Conservation (phyloP, 108 stramenopile species). For the Pelagomonas calceolata region DNA sequence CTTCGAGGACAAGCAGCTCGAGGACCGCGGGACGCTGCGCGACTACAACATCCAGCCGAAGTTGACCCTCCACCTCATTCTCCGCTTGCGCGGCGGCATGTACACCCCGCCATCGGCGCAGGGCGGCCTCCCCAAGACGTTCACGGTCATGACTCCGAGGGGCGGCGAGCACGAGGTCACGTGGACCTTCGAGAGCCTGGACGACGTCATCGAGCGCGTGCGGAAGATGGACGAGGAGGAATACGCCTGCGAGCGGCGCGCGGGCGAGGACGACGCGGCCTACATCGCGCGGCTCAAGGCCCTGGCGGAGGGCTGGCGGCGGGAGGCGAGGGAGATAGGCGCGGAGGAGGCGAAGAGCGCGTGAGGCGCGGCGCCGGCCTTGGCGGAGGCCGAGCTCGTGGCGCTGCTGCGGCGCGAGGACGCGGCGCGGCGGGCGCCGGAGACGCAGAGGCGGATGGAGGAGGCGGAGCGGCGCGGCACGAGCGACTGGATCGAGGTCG, state of each 20-base stretch:
- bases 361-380: neutral
- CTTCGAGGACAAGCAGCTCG: constrained; percentile 46
- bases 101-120: constrained; percentile 25
- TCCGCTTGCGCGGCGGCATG: constrained; percentile 60
- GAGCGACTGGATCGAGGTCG: constrained; percentile 1
- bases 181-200: neutral
- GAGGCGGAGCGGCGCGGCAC: neutral
- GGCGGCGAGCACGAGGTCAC: neutral
- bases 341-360: neutral
- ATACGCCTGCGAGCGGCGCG: too few species aligned
- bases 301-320: too few species aligned
- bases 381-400: neutral
- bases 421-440: neutral
- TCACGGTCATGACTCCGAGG: constrained; percentile 15
- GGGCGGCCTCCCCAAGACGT: constrained; percentile 42
- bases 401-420: neutral
- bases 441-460: neutral
- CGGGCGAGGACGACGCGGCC: too few species aligned
- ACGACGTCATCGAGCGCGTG: too few species aligned
- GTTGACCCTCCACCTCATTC: constrained; percentile 50
- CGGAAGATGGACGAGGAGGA: too few species aligned
- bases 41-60: constrained; percentile 60
- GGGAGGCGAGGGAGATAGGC: neutral
- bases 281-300: too few species aligned
- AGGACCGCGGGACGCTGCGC: constrained; percentile 43